Evolutionary conservation across 495 filamentous ascomycete species (phyloP).

Genomic region (Bacidia rubella): DNA sequence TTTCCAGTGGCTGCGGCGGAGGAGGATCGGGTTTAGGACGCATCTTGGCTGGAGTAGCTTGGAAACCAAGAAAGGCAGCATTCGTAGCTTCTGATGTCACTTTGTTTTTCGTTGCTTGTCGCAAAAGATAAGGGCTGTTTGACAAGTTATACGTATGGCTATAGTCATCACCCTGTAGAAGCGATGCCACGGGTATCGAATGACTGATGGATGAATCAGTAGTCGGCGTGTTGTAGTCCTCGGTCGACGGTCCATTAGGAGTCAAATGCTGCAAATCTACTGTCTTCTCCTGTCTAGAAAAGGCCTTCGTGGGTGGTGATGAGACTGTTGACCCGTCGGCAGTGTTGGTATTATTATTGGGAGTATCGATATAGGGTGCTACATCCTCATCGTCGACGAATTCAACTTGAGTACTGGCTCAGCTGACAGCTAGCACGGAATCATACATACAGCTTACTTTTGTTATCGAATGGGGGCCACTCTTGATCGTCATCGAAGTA

Average conservation of each 20-base stretch:
- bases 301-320: background rate
- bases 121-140: too few species aligned
- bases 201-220: too few species aligned
- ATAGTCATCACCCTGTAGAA: too few species aligned
- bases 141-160: too few species aligned
- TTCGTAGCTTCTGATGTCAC: too few species aligned
- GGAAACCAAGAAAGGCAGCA: background rate
- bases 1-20: background rate
- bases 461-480: background rate
- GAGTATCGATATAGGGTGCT: too few species aligned
- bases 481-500: slow-evolving; percentile 4
- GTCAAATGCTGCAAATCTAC: background rate
- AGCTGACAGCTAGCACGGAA: background rate
- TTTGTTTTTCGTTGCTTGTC: too few species aligned
- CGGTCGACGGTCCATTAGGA: too few species aligned
- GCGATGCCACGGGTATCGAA: too few species aligned
- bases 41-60: background rate
- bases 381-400: background rate
- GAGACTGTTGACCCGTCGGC: background rate
- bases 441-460: background rate
- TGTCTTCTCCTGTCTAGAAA: background rate
- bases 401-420: background rate
- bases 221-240: too few species aligned
- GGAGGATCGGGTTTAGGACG: background rate
- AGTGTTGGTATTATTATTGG: background rate